Conservation (phyloP, 345 rosid species). For the Arabidopsis thaliana region DNA sequence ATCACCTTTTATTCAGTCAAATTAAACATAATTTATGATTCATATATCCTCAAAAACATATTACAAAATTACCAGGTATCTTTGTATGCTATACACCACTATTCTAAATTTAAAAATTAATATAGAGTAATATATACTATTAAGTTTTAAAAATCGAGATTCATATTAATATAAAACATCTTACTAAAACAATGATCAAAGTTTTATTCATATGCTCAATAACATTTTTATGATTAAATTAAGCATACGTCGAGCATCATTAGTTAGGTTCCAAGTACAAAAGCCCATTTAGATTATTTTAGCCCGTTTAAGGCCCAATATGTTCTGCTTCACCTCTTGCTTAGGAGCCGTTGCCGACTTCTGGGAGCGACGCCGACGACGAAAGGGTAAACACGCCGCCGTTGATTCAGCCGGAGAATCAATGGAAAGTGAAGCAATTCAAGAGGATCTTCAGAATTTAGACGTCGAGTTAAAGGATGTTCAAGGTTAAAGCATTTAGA, state of each 20-base stretch:
- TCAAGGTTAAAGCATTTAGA: conserved; percentile 54
- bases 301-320: conserved; percentile 18
- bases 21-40: too few species aligned
- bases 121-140: too few species aligned
- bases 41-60: too few species aligned
- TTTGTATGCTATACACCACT: too few species aligned
- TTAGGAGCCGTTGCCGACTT: conserved; percentile 11
- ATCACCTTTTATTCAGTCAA: background rate
- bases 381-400: conserved; percentile 16
- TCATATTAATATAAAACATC: too few species aligned
- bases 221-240: background rate
- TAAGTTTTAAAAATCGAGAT: too few species aligned
- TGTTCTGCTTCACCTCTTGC: conserved; percentile 20
- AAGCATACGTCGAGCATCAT: background rate
- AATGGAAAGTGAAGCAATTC: conserved; percentile 62
- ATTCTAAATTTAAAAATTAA: too few species aligned
- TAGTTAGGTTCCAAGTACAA: background rate
- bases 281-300: conserved; percentile 8
- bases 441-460: conserved; percentile 63
- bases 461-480: conserved; percentile 66
- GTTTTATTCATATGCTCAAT: too few species aligned
- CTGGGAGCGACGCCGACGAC: conserved; percentile 23
- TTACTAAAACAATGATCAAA: too few species aligned
- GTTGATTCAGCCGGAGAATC: conserved; percentile 24
- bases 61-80: too few species aligned